Percentiles rank a stretch among this genome's conserved stretches.
Conservation (phyloP, 257 asterid genomes). For the Plectranthus barbatus region DNA sequence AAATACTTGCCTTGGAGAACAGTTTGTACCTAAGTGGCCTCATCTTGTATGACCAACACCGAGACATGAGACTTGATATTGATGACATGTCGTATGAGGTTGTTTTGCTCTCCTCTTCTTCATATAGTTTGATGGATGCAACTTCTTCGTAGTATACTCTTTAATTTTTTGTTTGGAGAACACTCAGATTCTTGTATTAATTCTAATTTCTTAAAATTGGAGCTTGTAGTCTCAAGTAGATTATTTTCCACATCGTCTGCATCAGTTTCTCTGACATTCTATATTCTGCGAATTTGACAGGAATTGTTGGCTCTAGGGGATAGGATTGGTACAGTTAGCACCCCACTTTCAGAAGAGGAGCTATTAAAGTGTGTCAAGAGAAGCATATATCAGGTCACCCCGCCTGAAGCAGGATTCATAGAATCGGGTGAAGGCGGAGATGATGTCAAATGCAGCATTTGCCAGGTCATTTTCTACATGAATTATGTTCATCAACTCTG, state of each 20-base stretch:
- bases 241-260: not conserved
- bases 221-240: not conserved
- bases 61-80: slow-evolving; percentile 85
- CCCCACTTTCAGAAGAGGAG: slow-evolving; percentile 73
- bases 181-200: not conserved
- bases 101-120: slow-evolving; percentile 7
- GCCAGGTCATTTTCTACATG: slow-evolving; percentile 52
- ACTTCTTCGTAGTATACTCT: no score
- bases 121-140: not conserved
- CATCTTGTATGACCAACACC: slow-evolving; percentile 67
- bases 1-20: slow-evolving; percentile 57
- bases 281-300: slow-evolving; percentile 25
- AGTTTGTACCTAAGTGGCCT: slow-evolving; percentile 51
- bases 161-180: not conserved
- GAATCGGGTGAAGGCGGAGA: slow-evolving; percentile 38
- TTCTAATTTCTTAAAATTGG: no score
- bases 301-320: slow-evolving; percentile 89
- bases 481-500: not conserved
- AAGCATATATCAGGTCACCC: slow-evolving; percentile 33
- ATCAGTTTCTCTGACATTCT: not conserved
- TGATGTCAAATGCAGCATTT: slow-evolving; percentile 71
- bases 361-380: slow-evolving; percentile 51
- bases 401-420: slow-evolving; percentile 18
- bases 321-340: slow-evolving; percentile 89
- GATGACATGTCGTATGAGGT: slow-evolving; percentile 99